These are phyloP conservation scores for Fraxinus latifolia DNA, from an alignment of 305 asterid genomes.

Conservation along the genomic window DNA sequence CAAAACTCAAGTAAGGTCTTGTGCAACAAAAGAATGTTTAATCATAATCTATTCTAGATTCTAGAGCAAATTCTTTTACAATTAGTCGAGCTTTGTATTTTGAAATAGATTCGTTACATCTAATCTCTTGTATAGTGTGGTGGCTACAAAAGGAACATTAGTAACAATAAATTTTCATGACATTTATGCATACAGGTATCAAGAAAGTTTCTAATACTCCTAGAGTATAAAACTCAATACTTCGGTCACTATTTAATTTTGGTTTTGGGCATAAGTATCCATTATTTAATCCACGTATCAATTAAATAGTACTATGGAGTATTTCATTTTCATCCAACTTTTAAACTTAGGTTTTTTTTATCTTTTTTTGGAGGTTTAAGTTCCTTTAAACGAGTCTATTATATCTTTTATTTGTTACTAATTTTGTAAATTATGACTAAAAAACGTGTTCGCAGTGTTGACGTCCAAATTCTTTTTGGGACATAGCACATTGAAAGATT, in stretches of 20 bases:
- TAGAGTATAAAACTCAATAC: background rate
- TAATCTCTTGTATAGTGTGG: background rate
- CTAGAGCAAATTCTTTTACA: background rate
- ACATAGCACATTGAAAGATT: too few species aligned
- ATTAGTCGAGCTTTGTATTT: too few species aligned
- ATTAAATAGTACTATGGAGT: too few species aligned
- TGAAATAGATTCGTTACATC: background rate
- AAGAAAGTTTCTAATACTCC: background rate
- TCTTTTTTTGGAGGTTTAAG: background rate
- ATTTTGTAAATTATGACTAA: background rate
- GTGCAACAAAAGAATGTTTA: background rate
- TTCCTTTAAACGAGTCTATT: too few species aligned
- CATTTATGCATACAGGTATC: background rate
- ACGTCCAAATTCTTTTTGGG: too few species aligned
- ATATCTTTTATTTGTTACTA: too few species aligned
- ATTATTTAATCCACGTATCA: too few species aligned
- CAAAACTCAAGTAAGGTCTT: background rate
- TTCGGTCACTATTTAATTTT: too few species aligned
- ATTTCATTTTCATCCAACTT: background rate
- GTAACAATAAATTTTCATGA: background rate
- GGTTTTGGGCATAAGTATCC: too few species aligned
- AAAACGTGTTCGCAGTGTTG: background rate
- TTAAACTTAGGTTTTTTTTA: background rate
- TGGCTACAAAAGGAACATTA: background rate
- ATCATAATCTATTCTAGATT: background rate